Conservation (phyloP, 495 filamentous ascomycete genomes). For the Melanomma pulvis-pyrius region DNA sequence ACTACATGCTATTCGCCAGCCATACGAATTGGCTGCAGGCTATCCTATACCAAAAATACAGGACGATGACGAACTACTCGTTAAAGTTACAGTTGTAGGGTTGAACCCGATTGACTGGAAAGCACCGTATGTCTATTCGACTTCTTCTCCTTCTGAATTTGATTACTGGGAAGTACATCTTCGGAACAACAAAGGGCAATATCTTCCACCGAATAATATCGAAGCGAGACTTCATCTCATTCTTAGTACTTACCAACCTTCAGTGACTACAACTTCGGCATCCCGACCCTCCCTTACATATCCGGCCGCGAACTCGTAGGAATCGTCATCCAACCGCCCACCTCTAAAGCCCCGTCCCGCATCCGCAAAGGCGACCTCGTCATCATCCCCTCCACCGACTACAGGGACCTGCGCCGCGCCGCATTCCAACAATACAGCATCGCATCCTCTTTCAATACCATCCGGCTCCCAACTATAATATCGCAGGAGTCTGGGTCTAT, state of each 20-base stretch:
- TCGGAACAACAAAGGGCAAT: too few relatives aligned
- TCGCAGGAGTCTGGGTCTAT: constrained; percentile 40
- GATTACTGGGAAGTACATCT: background rate
- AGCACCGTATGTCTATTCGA: constrained; percentile 56
- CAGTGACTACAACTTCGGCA: constrained; percentile 67
- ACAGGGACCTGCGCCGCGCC: constrained; percentile 68
- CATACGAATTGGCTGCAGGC: constrained; percentile 48
- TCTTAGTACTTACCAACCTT: too few relatives aligned
- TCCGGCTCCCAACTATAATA: constrained; percentile 52
- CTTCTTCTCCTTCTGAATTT: background rate
- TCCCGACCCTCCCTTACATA: constrained; percentile 67
- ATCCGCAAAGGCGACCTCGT: constrained; percentile 61
- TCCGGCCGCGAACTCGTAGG: constrained; percentile 67
- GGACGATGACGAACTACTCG: constrained; percentile 57
- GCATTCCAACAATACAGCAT: constrained; percentile 71
- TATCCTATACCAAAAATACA: constrained; percentile 55
- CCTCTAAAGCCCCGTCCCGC: constrained; percentile 44
- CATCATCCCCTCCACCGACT: constrained; percentile 68
- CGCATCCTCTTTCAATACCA: constrained; percentile 64
- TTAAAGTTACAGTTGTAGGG: constrained; percentile 62
- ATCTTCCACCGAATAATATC: too few relatives aligned
- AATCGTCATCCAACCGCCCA: constrained; percentile 55
- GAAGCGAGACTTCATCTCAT: background rate
- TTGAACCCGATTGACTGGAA: constrained; percentile 78
- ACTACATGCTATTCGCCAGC: constrained; percentile 50